phyloP scores from a whole-genome alignment of 441 rosid genomes.

The Euphorbia corollata region DNA sequence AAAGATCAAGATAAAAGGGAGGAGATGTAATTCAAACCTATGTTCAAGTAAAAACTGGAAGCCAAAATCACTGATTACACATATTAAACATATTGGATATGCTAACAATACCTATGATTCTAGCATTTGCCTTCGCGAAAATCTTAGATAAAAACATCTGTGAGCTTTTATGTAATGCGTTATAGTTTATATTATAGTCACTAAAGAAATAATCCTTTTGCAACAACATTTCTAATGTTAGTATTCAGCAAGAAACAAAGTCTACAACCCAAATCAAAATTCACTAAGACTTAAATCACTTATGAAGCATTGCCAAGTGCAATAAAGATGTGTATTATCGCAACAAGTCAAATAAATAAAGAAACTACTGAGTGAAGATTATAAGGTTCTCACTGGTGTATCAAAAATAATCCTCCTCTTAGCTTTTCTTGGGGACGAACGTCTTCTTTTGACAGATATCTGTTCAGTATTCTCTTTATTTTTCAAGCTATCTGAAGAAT shows the following conservation, averaged over 20 bases:
- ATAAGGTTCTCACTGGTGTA: constrained; percentile 33
- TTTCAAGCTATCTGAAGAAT: background rate
- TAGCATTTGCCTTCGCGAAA: background rate
- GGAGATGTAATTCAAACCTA: background rate
- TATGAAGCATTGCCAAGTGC: background rate
- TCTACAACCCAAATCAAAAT: background rate
- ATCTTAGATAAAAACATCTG: background rate
- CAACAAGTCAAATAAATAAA: background rate
- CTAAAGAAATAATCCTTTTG: background rate
- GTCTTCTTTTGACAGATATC: constrained; percentile 6
- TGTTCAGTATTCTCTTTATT: constrained; percentile 12
- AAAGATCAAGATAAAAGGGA: constrained; percentile 6
- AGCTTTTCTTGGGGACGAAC: constrained; percentile 23
- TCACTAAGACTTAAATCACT: background rate
- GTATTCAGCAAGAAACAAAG: background rate
- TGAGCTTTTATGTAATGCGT: background rate
- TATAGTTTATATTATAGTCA: too few relatives aligned
- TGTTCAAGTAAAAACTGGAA: background rate
- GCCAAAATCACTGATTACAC: background rate
- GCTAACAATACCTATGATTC: background rate
- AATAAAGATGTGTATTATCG: background rate
- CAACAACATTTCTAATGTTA: background rate
- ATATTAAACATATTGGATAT: background rate
- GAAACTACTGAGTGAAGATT: background rate
- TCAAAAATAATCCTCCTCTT: constrained; percentile 44